A percentile compares a stretch with the other conserved stretches of the same genome.
These are phyloP conservation scores for Isatis tinctoria DNA, from an alignment of 345 rosid species.

Conservation along the genomic window DNA sequence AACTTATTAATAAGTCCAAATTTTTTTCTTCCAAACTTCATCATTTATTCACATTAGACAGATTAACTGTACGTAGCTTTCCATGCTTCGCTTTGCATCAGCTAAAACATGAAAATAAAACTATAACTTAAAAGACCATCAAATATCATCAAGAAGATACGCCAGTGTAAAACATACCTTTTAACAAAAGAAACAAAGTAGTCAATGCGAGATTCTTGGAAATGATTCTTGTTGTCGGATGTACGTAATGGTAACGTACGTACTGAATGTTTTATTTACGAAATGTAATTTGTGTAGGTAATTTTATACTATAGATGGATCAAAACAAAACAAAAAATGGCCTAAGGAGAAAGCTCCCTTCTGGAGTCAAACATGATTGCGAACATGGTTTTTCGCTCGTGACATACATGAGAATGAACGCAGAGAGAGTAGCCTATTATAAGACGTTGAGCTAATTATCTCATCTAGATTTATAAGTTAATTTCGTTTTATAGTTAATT, in stretches of 20 bases:
- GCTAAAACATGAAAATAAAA: background rate
- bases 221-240: constrained; percentile 5
- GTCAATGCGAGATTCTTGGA: background rate
- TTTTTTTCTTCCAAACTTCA: background rate
- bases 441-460: no score
- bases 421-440: no score
- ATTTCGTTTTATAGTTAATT: no score
- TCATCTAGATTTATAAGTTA: no score
- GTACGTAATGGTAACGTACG: background rate
- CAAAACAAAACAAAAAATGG: no score
- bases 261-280: background rate
- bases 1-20: constrained; percentile 23
- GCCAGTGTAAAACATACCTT: background rate
- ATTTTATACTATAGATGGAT: no score
- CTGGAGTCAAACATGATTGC: no score
- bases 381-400: no score
- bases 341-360: no score
- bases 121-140: background rate
- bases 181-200: background rate
- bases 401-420: no score
- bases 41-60: constrained; percentile 18
- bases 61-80: background rate
- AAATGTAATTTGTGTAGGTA: background rate
- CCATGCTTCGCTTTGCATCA: background rate
- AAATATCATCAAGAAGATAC: background rate